Conservation (phyloP, 768 basidiomycete genomes). For the Crepidotus variabilis region DNA sequence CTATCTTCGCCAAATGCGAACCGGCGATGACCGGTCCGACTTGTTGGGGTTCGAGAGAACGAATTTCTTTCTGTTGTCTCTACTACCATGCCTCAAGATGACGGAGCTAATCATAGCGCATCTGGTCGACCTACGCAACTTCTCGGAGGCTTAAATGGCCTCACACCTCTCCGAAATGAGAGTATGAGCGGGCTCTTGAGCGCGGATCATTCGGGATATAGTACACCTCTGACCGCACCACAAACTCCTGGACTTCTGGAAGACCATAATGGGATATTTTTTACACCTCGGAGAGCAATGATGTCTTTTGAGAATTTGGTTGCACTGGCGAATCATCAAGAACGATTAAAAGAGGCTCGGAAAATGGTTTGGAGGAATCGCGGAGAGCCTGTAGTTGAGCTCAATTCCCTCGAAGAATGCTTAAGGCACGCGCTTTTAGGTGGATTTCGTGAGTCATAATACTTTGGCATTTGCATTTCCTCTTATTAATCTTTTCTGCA, state of each 20-base stretch:
- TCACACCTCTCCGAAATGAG: neutral
- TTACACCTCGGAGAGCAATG: conserved; percentile 56
- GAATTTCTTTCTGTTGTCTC: too few species aligned
- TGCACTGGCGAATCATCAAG: conserved; percentile 81
- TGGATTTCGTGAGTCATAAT: conserved; percentile 58
- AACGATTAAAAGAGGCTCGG: conserved; percentile 65
- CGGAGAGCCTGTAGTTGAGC: conserved; percentile 70
- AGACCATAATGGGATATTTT: conserved; percentile 31
- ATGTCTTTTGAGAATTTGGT: conserved; percentile 82
- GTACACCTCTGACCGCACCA: neutral
- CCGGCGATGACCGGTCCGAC: too few species aligned
- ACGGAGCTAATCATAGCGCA: neutral
- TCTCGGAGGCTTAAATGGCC: neutral
- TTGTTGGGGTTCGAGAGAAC: too few species aligned
- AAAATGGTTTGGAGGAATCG: conserved; percentile 81
- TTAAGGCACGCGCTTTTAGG: conserved; percentile 69
- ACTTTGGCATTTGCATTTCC: neutral
- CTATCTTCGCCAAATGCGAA: too few species aligned
- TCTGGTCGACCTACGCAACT: neutral
- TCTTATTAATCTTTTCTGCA: neutral
- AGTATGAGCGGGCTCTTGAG: neutral
- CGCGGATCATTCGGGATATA: neutral
- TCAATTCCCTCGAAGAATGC: conserved; percentile 61
- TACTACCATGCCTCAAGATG: neutral
- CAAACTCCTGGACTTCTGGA: neutral